Percentiles rank a stretch among this genome's conserved stretches.
Conservation (phyloP, 1,139 yeast genomes). For the Debaryomyces robertsiae region DNA sequence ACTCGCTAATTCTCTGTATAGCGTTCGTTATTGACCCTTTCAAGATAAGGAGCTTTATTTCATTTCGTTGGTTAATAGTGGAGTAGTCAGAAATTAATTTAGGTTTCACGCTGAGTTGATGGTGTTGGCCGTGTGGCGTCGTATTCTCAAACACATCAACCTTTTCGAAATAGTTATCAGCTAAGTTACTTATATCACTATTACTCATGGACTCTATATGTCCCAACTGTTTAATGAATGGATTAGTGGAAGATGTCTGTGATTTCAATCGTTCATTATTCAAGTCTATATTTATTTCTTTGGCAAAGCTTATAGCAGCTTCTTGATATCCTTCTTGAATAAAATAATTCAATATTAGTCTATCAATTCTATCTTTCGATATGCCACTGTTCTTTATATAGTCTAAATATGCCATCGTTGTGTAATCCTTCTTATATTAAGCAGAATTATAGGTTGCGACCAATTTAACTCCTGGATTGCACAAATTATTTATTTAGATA, state of each 20-base stretch:
- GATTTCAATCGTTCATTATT: conserved; percentile 8
- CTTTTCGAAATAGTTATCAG: conserved; percentile 19
- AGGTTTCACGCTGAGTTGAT: conserved; percentile 10
- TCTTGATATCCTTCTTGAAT: conserved; percentile 60
- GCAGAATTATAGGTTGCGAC: not conserved
- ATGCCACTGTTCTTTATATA: conserved; percentile 11
- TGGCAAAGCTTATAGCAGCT: conserved; percentile 53
- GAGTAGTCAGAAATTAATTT: conserved; percentile 41
- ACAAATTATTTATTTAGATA: too few relatives aligned
- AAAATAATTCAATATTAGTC: conserved; percentile 53
- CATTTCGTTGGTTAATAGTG: conserved; percentile 50
- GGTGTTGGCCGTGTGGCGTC: not conserved
- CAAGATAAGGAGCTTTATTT: conserved; percentile 50
- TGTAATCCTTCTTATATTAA: not conserved
- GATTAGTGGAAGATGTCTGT: conserved; percentile 6
- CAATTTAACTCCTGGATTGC: not conserved
- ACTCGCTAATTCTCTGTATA: conserved; percentile 45
- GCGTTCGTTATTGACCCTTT: conserved; percentile 54
- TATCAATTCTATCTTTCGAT: conserved; percentile 42
- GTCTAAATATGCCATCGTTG: conserved; percentile 6
- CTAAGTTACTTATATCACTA: conserved; percentile 20
- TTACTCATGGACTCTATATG: conserved; percentile 15
- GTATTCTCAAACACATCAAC: conserved; percentile 4
- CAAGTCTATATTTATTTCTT: conserved; percentile 35
- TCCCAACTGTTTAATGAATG: conserved; percentile 10